These are phyloP conservation scores for Gillenia trifoliata DNA, from an alignment of 306 rosid genomes.

Conservation along the genomic window DNA sequence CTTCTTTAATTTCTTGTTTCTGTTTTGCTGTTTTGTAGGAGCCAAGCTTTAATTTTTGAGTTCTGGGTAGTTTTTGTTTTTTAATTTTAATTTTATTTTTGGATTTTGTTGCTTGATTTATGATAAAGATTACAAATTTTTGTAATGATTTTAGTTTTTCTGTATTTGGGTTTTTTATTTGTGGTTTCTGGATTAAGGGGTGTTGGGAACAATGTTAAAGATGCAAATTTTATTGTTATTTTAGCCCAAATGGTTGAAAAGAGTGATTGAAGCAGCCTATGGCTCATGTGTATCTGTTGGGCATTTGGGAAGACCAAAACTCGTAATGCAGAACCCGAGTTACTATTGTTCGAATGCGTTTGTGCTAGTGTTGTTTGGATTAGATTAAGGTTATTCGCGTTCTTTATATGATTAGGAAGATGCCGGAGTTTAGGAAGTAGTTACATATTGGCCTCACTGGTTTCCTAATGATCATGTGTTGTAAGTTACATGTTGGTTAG, in stretches of 20 bases:
- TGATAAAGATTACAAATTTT: background rate
- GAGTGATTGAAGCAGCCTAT: background rate
- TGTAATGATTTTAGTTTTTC: background rate
- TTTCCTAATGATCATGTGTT: background rate
- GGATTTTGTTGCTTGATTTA: background rate
- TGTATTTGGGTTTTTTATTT: background rate
- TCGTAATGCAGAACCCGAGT: background rate
- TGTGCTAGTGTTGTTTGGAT: background rate
- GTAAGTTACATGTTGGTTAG: background rate
- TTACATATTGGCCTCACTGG: background rate
- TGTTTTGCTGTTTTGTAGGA: background rate
- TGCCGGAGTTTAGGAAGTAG: background rate
- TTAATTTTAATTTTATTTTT: background rate
- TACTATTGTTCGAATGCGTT: background rate
- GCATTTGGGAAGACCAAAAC: background rate
- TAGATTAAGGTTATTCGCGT: background rate
- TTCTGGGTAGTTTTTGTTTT: background rate
- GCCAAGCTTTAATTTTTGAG: background rate
- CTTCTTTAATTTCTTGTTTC: background rate
- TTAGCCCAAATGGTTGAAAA: background rate
- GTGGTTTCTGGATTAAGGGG: background rate
- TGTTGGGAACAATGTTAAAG: background rate
- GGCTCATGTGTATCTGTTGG: background rate
- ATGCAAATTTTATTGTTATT: background rate
- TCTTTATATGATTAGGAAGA: background rate